Base-by-base conservation (phyloP, 257 asterid species). In the Solanum lycopersicoides region DNA sequence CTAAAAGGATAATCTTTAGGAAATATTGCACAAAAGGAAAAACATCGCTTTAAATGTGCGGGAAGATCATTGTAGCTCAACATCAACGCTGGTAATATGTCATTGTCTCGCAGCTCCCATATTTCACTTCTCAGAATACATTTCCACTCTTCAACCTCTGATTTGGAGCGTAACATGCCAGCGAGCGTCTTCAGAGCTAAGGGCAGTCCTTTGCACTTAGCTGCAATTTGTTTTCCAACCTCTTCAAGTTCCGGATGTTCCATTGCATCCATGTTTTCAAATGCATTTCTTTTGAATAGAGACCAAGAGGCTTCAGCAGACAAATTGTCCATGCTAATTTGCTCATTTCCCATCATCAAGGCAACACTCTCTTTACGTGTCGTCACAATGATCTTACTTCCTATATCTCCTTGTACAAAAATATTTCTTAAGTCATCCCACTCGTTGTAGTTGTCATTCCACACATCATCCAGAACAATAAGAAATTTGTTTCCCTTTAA, bases 331-430 rank as follows among this genome's bases (percentile, higher is more conserved):
- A 88, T 5, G n/a, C 1, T 71, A 3, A 82, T 45, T 9, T 9
- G 12, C 25, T 16, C 50, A 63, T 13, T 11, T 5, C 91, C 92
- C 87, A 92, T 92, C 83, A 89, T 87, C 15, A 69, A 69, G 21
- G 95, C 95, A 44, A 92, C 90, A 7, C 87, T 85, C 37, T 87
- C 91, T 6, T 89, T 90, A 16, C 94, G 93, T 63, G 98, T 93
- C 15, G 98, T 93, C 23, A 93, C 91, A 20, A 94, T 91, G 69
- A 94, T 92, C 89, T 87, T 84, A 88, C 96, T 93, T 74, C 94
- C 94, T 3, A 89, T 83, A 41, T 47, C 76, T 76, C 94, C 96
- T 80, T 84, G 60, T 74, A 82, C 89, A 85, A 94, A 59, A 18
- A 59, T 1, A 59, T 59, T 59, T 59, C 25, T 20, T 5, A 59